Evolutionary conservation across 192 early-diverging fungal species (phyloP), one percentile per base, ranked within the genome.

Genomic region (Linnemannia hyalina): DNA sequence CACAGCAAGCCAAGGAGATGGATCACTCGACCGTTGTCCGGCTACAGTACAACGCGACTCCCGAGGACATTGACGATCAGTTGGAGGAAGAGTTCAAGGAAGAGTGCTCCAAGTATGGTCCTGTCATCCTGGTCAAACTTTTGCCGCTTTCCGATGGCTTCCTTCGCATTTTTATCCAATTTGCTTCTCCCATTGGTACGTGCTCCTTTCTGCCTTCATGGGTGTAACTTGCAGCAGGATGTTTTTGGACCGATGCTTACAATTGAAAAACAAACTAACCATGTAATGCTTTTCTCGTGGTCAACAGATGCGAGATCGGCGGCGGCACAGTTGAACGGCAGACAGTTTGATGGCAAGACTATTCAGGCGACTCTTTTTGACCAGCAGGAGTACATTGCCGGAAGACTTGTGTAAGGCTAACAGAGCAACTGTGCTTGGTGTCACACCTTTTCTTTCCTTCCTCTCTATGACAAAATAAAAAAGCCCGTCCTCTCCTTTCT

Each of bases 281-380:
- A 52, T 52, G 18, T 20, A 20, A 18, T 20, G 20, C 23, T 63
- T n/a, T 77, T 55, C 20, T 20, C 32, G n/a, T 46, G 55, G 32
- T 69, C 36, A n/a, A 26, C 11, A 93, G 94, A 88, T 86, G 91
- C 94, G 10, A 83, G 80, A 6, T 91, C 91, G 36, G 96, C 97
- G 20, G 74, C 91, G 42, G 89, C 88, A 73, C 92, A 93, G 47
- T 88, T 98, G 49, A 91, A 97, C 75, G 93, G 94, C 38, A 93
- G 97, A 42, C 97, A 93, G 91, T 98, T 98, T 88, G 96, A 94
- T 47, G 96, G 96, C 11, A 91, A 94, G 65, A 93, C 91, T 42
- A 88, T 98, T 44, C 77, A 85, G 6, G 96, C 96, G 3, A 77
- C 88, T 11, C 89, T 93, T 41, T 94, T 89, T 73, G 95, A 94